Base-by-base conservation (phyloP, 768 basidiomycete genomes). In the Kwoniella dejecticola region DNA sequence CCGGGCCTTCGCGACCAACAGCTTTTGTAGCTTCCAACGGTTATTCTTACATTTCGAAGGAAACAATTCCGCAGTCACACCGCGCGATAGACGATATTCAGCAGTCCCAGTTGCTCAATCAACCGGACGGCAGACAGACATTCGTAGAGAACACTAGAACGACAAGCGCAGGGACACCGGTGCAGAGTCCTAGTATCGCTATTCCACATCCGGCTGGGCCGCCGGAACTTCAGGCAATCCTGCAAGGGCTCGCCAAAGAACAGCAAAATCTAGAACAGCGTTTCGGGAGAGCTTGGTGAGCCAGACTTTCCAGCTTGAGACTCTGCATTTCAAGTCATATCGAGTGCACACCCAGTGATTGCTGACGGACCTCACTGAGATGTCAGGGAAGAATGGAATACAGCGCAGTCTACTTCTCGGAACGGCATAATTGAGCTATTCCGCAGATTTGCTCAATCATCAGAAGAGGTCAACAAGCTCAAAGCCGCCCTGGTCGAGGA, bases 231-330 rank as follows among this genome's bases (percentile, higher is more conserved):
- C 48, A 31, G 19, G 48, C 27, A 15, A 30, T 50, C n/a, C 48
- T 31, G 48, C 48, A 50, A 19, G 29, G 33, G 21, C 21, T 30
- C 13, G 24, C n/a, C 11, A 29, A 15, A 8, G 48, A 31, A 31
- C 8, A 31, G 4, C 48, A 50, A 19, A 30, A 30, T 10, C 29
- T 50, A 27, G 48, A 50, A n/a, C 48, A 50, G 48, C 13, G 4
- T 15, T 50, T 50, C 29, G 48, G 48, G 11, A 27, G 19, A 31
- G 48, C 48, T 3, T 50, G 48, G 48, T 50, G 24, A 30, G 48
- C 33, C 6, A 13, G 26, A 23, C 45, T 27, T 19, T 24, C 45
- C 10, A 26, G 19, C 11, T 47, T 17, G 45, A 24, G 24, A 44
- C 41, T 21, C 19, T 44, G 10, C 5, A 44, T 44, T 11, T 6